A percentile compares a stretch with the other conserved stretches of the same genome.
Evolutionary conservation across 1,284 basidiomycete genomes (phyloP).

Genomic region (Ganoderma multipileum): DNA sequence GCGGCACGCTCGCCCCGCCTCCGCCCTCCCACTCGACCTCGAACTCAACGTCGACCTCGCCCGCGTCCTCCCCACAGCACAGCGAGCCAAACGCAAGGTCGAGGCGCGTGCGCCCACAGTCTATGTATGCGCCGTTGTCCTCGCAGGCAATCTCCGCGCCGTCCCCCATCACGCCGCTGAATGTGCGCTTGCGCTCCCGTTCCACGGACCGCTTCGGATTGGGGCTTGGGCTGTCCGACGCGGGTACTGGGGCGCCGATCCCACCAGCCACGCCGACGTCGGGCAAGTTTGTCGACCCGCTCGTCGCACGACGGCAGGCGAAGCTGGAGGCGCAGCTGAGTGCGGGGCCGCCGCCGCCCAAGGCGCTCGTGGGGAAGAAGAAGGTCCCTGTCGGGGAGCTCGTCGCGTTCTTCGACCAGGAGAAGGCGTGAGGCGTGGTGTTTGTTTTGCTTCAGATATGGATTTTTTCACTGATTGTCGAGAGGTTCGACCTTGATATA

Average conservation of each 20-base stretch:
- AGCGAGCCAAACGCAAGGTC: conserved; percentile 5
- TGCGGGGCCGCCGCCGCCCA: conserved; percentile 44
- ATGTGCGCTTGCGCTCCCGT: conserved; percentile 55
- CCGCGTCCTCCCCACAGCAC: conserved; percentile 29
- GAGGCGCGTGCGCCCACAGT: conserved; percentile 38
- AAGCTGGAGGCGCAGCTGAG: conserved; percentile 49
- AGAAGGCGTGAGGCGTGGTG: conserved; percentile 44
- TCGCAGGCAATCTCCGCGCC: conserved; percentile 41
- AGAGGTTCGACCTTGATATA: neutral
- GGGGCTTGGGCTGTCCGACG: conserved; percentile 38
- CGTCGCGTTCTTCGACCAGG: conserved; percentile 83
- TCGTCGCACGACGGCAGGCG: conserved; percentile 70
- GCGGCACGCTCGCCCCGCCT: conserved; percentile 31
- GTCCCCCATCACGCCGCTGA: conserved; percentile 45
- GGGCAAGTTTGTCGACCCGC: conserved; percentile 73
- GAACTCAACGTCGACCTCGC: conserved; percentile 30
- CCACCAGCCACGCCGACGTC: conserved; percentile 36
- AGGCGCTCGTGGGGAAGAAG: conserved; percentile 48
- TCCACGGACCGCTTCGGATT: conserved; percentile 57
- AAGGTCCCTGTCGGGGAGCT: conserved; percentile 78
- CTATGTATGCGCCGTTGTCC: conserved; percentile 37
- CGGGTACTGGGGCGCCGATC: conserved; percentile 28
- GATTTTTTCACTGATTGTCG: neutral
- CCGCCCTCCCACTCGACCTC: conserved; percentile 15
- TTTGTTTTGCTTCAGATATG: neutral